Base-by-base conservation (phyloP, 1,139 yeast species). In the Insectozyma bohioensis region DNA sequence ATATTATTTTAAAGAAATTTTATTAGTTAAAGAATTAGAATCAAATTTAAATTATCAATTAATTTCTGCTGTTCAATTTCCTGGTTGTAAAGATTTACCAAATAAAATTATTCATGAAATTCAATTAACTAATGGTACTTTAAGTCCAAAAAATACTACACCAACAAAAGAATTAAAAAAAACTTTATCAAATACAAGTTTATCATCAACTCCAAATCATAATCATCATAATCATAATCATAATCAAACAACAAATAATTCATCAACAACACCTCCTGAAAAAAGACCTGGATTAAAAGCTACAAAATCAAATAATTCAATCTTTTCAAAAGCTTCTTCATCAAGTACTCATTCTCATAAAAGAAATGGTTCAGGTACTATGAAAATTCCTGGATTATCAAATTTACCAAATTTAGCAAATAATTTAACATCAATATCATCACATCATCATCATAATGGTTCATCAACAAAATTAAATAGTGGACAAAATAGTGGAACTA, bases 21-120 rank as follows among this genome's bases (percentile, higher is more conserved):
- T 80, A 4, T 63, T 78, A 36, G 80, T 84, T 18, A 82, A 80
- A 49, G 85, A 80, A 52, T 84, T 81, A 45, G 80, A 78, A 43
- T 78, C 83, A 30, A 72, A 78, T 46, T 72, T 83, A 37, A 79
- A 80, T 49, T 65, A 66, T 39, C 86, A 82, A 48, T 60, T 84
- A 53, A 67, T 80, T 34, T 74, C 71, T 41, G 68, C 83, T 21
- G 72, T 82, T 12, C 78, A 77, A 43, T 75, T 81, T 47, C 76
- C 85, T 3, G 70, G 70, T 5, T 61, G 55, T 45, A 61, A 58
- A 37, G 66, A 62, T 41, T 50, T 64, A 29, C 68, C 71, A 4
- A 35, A 40, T 22, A 51, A 48, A 28, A 37, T 47, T 16, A 22
- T 38, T 12, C 44, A 42, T 12, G 44, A 43, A 12, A 35, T 43